These are phyloP conservation scores for Penicillium bovifimosum DNA, from an alignment of 495 filamentous ascomycete genomes.

Conservation along the genomic window DNA sequence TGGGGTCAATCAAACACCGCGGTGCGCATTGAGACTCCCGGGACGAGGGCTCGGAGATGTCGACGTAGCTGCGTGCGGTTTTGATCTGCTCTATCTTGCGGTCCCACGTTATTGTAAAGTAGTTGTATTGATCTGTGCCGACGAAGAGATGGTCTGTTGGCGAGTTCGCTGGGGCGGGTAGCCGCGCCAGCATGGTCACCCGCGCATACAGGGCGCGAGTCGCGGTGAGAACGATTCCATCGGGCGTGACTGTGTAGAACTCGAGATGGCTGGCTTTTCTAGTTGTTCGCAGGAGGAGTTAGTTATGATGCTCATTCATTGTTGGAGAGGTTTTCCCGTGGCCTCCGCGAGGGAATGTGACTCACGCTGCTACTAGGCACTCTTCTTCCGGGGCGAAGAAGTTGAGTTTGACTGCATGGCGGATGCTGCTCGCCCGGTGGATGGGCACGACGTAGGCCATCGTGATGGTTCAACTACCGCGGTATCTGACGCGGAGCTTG, in stretches of 20 bases:
- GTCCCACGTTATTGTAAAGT: constrained; percentile 88
- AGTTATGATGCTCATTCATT: neutral
- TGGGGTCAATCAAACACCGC: constrained; percentile 77
- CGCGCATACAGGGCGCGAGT: constrained; percentile 72
- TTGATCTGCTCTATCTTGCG: constrained; percentile 50
- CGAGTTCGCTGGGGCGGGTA: constrained; percentile 64
- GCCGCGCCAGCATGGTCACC: constrained; percentile 76
- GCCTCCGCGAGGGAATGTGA: constrained; percentile 6
- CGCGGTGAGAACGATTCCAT: constrained; percentile 56
- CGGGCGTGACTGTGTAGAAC: constrained; percentile 59
- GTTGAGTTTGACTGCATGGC: constrained; percentile 75
- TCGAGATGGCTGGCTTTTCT: constrained; percentile 93
- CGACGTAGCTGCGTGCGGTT: constrained; percentile 64
- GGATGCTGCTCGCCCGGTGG: constrained; percentile 82
- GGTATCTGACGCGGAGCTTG: constrained; percentile 6
- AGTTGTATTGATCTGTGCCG: constrained; percentile 81
- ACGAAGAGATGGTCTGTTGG: constrained; percentile 85
- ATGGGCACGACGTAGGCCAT: constrained; percentile 98
- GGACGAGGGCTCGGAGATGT: constrained; percentile 72
- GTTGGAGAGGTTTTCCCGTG: neutral
- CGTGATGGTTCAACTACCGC: constrained; percentile 5
- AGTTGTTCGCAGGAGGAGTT: neutral
- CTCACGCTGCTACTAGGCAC: constrained; percentile 83
- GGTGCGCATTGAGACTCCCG: constrained; percentile 71
- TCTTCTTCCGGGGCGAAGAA: constrained; percentile 69